Evolutionary conservation across 2,329 filamentous ascomycete species (phyloP).

Genomic region (Microthyrium microscopicum): DNA sequence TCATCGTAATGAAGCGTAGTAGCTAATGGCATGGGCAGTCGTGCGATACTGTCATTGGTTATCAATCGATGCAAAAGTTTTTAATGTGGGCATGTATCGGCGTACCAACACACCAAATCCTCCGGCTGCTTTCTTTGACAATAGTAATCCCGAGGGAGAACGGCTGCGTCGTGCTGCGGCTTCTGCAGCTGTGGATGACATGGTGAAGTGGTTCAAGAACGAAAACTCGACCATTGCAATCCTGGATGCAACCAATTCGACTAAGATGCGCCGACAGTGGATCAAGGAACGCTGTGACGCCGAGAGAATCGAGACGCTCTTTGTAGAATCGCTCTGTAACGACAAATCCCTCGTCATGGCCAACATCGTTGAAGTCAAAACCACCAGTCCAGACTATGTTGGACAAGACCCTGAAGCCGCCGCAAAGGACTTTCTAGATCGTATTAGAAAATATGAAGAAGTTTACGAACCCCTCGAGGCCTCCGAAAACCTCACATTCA

Average conservation of each 20-base stretch:
- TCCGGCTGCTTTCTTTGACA: slow-evolving; percentile 89
- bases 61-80: slow-evolving; percentile 80
- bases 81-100: slow-evolving; percentile 95
- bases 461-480: slow-evolving; percentile 88
- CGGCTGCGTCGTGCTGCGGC: slow-evolving; percentile 74
- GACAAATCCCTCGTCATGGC: slow-evolving; percentile 93
- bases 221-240: slow-evolving; percentile 75
- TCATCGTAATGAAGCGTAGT: not conserved
- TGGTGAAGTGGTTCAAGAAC: slow-evolving; percentile 78
- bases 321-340: slow-evolving; percentile 94
- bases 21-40: slow-evolving; percentile 14
- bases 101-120: slow-evolving; percentile 80
- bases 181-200: slow-evolving; percentile 80
- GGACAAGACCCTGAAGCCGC: slow-evolving; percentile 88
- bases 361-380: slow-evolving; percentile 96
- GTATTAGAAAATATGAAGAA: slow-evolving; percentile 94
- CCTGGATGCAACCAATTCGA: slow-evolving; percentile 92
- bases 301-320: slow-evolving; percentile 75
- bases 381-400: slow-evolving; percentile 83
- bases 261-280: slow-evolving; percentile 77
- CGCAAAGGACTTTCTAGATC: slow-evolving; percentile 78
- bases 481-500: slow-evolving; percentile 82
- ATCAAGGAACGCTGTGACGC: slow-evolving; percentile 63
- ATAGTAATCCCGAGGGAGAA: slow-evolving; percentile 76
- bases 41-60: slow-evolving; percentile 87